Base-by-base conservation (phyloP, 176 grass and related monocot genomes). In the Eleusine indica region DNA sequence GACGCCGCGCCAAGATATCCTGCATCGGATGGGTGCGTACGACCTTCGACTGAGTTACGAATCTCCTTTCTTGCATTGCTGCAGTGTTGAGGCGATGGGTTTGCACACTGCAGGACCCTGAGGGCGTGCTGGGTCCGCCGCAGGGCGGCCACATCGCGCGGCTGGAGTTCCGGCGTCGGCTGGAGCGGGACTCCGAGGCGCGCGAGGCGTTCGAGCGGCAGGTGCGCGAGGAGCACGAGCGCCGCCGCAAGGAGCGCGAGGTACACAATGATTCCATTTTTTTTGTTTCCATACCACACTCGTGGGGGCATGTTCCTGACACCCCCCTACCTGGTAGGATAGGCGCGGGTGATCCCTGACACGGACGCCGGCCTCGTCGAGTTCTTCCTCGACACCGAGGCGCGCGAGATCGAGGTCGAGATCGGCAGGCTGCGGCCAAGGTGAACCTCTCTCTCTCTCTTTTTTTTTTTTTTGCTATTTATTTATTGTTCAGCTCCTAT, bases 311-410 rank as follows among this genome's bases (percentile, higher is more conserved):
- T 9, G 42, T 7, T 44, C 42, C 42, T 57, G 54, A 38, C 32
- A 4, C 32, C 35, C 66, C 40, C 2, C 4, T 61, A 71, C n/a
- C 38, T 32, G 28, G 9, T 68, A 57, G 37, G 43, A 56, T 46
- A 93, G 88, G 84, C 89, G 43, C 91, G 96, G 21, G 85, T 95
- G 17, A 88, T 91, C 14, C 93, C 96, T 16, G 91, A 95, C 41
- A 98, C 87, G 32, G 88, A 88, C 19, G 91, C 80, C 56, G 93
- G 87, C 25, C 83, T 98, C 19, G 85, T 95, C 8, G 96, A 98
- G 88, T 95, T 85, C 83, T 95, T 98, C 80, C 90, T 98, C 28
- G 96, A 98, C 82, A 98, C 89, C 7, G 96, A 98, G 47, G 96
- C 96, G 39, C 89, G 89, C 52, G 96, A 95, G 64, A 93, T 98